phyloP scores from a whole-genome alignment of 768 basidiomycete species.

The Podaxis pistillaris region DNA sequence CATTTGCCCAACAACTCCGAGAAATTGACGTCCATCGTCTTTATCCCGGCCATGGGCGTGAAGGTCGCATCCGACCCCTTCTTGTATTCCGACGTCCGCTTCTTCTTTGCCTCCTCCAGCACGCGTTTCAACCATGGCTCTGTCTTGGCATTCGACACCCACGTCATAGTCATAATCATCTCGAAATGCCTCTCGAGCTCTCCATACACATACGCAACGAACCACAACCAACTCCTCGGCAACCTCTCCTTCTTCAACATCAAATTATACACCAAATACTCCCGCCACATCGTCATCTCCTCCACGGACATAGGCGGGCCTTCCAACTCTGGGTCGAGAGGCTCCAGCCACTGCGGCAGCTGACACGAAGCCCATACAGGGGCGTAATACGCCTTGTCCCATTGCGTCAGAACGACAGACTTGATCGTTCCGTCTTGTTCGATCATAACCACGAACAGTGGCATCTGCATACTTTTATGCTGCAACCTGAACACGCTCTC shows the following conservation, averaged over 20 bases:
- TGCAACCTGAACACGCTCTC: slow-evolving; percentile 6
- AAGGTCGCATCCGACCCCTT: slow-evolving; percentile 7
- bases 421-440: slow-evolving; percentile 10
- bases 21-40: slow-evolving; percentile 13
- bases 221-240: slow-evolving; percentile 15
- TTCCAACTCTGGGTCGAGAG: slow-evolving; percentile 8
- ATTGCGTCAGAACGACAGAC: slow-evolving; percentile 14
- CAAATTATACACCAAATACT: slow-evolving; percentile 10
- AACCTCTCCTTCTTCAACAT: slow-evolving; percentile 14
- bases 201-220: slow-evolving; percentile 12
- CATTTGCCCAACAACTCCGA: slow-evolving; percentile 14
- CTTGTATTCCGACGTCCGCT: slow-evolving; percentile 6
- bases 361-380: slow-evolving; percentile 14
- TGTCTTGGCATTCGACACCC: slow-evolving; percentile 13
- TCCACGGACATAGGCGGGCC: neutral
- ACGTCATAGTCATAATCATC: slow-evolving; percentile 12
- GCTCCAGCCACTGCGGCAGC: slow-evolving; percentile 13
- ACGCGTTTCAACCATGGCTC: slow-evolving; percentile 13
- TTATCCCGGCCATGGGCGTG: slow-evolving; percentile 5
- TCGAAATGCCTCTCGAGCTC: slow-evolving; percentile 15
- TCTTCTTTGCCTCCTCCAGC: slow-evolving; percentile 9
- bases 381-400: slow-evolving; percentile 13
- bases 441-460: slow-evolving; percentile 8
- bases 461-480: slow-evolving; percentile 12
- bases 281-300: slow-evolving; percentile 13